phyloP scores from a whole-genome alignment of 1,284 basidiomycete species.

The Mycena sp. region DNA sequence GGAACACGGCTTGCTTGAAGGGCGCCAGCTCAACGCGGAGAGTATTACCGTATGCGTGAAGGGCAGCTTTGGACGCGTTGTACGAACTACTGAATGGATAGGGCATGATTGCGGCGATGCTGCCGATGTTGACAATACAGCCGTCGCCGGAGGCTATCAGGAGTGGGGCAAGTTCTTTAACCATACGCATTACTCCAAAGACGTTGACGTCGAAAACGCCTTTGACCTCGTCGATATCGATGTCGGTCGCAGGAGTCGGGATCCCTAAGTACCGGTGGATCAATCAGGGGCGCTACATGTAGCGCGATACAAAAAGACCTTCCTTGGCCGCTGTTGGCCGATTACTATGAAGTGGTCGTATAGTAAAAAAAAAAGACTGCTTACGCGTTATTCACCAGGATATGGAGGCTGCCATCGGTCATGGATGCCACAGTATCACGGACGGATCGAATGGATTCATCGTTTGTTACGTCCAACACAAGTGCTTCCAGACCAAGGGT shows the following conservation, averaged over 20 bases:
- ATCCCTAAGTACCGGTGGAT: constrained; percentile 6
- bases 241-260: constrained; percentile 30
- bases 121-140: constrained; percentile 41
- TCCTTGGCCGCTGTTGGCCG: constrained; percentile 12
- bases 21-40: constrained; percentile 37
- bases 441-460: constrained; percentile 31
- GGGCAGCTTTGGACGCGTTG: constrained; percentile 37
- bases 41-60: constrained; percentile 36
- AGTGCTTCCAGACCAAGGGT: constrained; percentile 38
- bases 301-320: no score
- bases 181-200: constrained; percentile 39
- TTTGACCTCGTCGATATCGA: constrained; percentile 29
- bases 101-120: constrained; percentile 37
- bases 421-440: constrained; percentile 31
- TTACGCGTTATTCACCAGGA: constrained; percentile 46
- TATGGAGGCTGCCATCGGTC: constrained; percentile 41
- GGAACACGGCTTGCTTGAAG: constrained; percentile 29
- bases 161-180: constrained; percentile 42
- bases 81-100: constrained; percentile 33
- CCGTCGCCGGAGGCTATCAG: constrained; percentile 38
- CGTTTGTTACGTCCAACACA: constrained; percentile 41
- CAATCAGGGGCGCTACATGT: neutral
- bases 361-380: constrained; percentile 2
- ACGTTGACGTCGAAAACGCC: constrained; percentile 37
- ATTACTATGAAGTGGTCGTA: neutral